Evolutionary conservation across 768 basidiomycete species (phyloP), one percentile per base, ranked within the genome.

Genomic region (Boletellus emodensis): DNA sequence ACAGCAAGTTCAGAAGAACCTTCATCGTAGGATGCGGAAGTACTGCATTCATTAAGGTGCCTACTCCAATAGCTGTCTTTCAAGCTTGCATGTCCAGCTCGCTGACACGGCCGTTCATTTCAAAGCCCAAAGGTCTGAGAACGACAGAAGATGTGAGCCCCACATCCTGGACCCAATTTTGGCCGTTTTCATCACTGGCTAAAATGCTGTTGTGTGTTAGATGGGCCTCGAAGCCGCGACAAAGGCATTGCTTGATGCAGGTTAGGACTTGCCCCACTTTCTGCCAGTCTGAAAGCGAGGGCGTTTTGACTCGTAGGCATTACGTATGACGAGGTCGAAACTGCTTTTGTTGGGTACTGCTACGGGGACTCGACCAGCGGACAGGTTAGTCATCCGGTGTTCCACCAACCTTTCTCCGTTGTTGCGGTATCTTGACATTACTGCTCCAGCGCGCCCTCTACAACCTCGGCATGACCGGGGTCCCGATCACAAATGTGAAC

Each of bases 191-290:
- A 1, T 22, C 24, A 26, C 6, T 6, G 4, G 26, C 42, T 49
- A 34, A 62, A 34, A 40, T 30, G n/a, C 34, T 8, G 5, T 12
- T 17, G 28, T 34, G 15, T 17, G 3, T 18, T 45, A 90, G 85
- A 90, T 93, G 85, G 90, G 89, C 6, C 72, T 92, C 38, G 91
- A 93, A 66, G 91, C 91, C 1, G 80, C 87, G 1, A 90, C 88
- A 1, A 93, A 94, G 59, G 90, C 91, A 0, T 75, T 93, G 20
- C 78, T 93, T 14, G 91, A 94, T 59, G 90, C 90, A 56, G 87
- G 86, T 83, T 44, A 44, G 44, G 69, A 17, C 41, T 39, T 4
- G 2, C 40, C 18, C n/a, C 30, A 6, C 15, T 24, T 18, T 1
- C 6, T 20, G 3, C 10, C 9, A 13, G n/a, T 22, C 20, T 11